Conservation (phyloP, 805 yeast genomes). For the Starmerella apicola region DNA sequence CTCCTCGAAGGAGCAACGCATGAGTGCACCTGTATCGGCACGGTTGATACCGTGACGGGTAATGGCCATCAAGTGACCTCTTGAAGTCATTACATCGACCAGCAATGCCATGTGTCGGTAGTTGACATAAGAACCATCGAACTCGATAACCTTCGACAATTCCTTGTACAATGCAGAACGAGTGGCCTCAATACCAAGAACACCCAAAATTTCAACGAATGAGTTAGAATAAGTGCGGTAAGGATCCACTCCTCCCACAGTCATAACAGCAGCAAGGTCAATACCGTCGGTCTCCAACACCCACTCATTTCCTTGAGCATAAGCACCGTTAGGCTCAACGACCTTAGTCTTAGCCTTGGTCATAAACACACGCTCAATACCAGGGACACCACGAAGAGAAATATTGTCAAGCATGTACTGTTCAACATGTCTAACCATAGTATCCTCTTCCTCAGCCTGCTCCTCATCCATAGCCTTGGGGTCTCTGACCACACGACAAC, state of each 20-base stretch:
- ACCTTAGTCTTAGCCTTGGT: slow-evolving; percentile 32
- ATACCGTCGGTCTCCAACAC: slow-evolving; percentile 98
- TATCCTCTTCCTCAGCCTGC: slow-evolving; percentile 92
- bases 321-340: slow-evolving; percentile 70
- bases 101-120: slow-evolving; percentile 96
- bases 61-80: slow-evolving; percentile 96
- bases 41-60: slow-evolving; percentile 99
- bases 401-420: slow-evolving; percentile 92
- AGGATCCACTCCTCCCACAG: slow-evolving; percentile 89
- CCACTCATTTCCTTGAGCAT: slow-evolving; percentile 85
- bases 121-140: slow-evolving; percentile 98
- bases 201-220: slow-evolving; percentile 87
- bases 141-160: slow-evolving; percentile 92
- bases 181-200: slow-evolving; percentile 96
- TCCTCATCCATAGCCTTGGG: slow-evolving; percentile 89
- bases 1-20: slow-evolving; percentile 99
- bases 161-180: slow-evolving; percentile 88
- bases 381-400: slow-evolving; percentile 89
- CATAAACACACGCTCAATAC: slow-evolving; percentile 73
- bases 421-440: slow-evolving; percentile 86
- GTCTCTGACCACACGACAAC: slow-evolving; percentile 97
- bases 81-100: slow-evolving; percentile 96
- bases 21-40: slow-evolving; percentile 95
- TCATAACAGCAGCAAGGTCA: slow-evolving; percentile 86
- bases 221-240: slow-evolving; percentile 88